A percentile compares a stretch with the other conserved stretches of the same genome.
These are phyloP conservation scores for Aspergillus sp. DNA, from an alignment of 2,329 filamentous ascomycete genomes.

Conservation along the genomic window DNA sequence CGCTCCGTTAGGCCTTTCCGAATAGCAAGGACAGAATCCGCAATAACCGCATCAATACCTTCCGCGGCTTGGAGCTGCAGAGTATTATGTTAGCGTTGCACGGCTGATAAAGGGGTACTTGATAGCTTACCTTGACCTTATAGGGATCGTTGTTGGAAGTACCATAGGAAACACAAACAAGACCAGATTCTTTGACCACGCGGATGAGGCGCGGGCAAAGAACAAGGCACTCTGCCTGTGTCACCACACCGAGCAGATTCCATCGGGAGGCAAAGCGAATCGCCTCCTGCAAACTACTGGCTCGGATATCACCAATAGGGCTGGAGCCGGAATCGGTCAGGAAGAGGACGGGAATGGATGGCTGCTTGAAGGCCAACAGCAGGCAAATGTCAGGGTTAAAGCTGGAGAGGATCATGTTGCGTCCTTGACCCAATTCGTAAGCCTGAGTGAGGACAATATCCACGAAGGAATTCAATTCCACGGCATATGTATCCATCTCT, in stretches of 20 bases:
- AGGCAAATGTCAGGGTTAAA: constrained; percentile 98
- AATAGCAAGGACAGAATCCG: constrained; percentile 91
- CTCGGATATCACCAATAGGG: constrained; percentile 82
- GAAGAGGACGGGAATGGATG: constrained; percentile 92
- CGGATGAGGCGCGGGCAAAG: constrained; percentile 84
- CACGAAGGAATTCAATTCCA: constrained; percentile 94
- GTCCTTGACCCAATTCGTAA: constrained; percentile 75
- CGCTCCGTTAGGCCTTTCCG: constrained; percentile 75
- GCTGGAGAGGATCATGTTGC: constrained; percentile 95
- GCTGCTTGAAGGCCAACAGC: constrained; percentile 93
- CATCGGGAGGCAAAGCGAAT: constrained; percentile 91
- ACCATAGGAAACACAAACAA: constrained; percentile 97
- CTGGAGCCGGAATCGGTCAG: constrained; percentile 84
- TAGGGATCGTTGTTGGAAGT: constrained; percentile 80
- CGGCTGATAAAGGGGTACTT: neutral
- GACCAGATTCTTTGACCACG: constrained; percentile 89
- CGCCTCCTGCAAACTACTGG: constrained; percentile 89
- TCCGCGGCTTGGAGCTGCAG: constrained; percentile 80
- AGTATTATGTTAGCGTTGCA: constrained; percentile 6
- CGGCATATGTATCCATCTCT: constrained; percentile 93
- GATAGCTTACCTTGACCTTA: constrained; percentile 74
- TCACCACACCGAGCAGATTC: constrained; percentile 91
- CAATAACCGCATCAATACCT: constrained; percentile 96
- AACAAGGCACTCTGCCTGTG: constrained; percentile 82
- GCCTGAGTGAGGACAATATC: constrained; percentile 89